Base-by-base conservation (phyloP, 1,284 basidiomycete genomes). In the Puccinia novopanici region DNA sequence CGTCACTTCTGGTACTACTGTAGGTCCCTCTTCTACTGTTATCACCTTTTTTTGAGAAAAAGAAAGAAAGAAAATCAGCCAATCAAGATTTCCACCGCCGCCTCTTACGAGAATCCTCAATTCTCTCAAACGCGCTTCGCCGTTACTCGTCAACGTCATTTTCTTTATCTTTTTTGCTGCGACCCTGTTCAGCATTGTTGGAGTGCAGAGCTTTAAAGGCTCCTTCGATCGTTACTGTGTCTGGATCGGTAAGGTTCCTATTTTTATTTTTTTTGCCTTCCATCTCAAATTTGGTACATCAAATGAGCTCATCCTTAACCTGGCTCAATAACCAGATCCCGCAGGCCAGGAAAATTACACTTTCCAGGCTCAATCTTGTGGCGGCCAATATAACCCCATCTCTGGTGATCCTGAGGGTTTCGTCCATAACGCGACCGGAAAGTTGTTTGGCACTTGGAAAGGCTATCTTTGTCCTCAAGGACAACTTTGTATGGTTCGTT, bases 161-260 rank as follows among this genome's bases (percentile, higher is more conserved):
- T 93, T 93, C 85, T 98, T 98, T 85, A 92, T 96, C 34, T 83
- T 94, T 48, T 98, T 98, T 84, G 94, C 94, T 0, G 92, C 94
- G 87, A 87, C 92, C 6, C 85, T 98, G 10, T 98, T 98, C 86
- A 81, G 79, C 9, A 92, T 97, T 83, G 92, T 96, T 77, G 94
- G 95, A 27, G 90, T 96, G 0, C 93, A 96, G 84, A 90, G 92
- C 0, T 98, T 98, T 87, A 90, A 91, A 82, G 93, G 93, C 0
- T 94, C 93, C 0, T 89, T 92, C 65, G 88, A 91, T 10, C 89
- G 94, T 9, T 82, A 84, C 42, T 89, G 89, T 65, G 82, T 87
- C 15, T 85, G 85, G 70, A 84, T 87, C 15, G 84, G 86, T 86
- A 34, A 48, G 84, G 82, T 17, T n/a, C 22, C 19, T 8, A 15